These are phyloP conservation scores for Lachnellula occidentalis DNA, from an alignment of 2,329 filamentous ascomycete species.

Conservation along the genomic window DNA sequence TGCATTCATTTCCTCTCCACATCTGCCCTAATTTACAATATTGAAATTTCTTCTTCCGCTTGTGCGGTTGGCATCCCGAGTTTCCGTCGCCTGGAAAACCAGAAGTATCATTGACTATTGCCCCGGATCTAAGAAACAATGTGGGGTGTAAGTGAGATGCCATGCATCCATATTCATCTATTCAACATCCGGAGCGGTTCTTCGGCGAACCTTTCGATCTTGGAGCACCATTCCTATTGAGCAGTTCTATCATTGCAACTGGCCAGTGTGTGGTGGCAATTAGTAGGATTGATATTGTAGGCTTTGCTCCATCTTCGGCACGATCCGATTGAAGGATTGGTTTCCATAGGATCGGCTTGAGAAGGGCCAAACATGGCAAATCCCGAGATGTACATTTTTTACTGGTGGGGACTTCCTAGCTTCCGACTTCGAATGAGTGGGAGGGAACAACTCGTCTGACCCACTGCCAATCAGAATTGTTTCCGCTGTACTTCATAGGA, in stretches of 20 bases:
- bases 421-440: background rate
- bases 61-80: constrained; percentile 4
- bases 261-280: background rate
- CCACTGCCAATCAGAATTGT: background rate
- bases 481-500: background rate
- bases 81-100: background rate
- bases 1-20: background rate
- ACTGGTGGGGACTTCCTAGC: background rate
- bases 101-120: background rate
- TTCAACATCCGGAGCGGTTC: background rate
- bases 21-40: constrained; percentile 1
- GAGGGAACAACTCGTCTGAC: background rate
- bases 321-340: background rate
- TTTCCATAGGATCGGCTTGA: background rate
- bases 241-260: background rate
- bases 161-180: constrained; percentile 6
- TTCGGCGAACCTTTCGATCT: background rate
- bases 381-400: background rate
- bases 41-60: background rate
- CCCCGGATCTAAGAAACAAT: constrained; percentile 11
- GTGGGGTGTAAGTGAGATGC: background rate
- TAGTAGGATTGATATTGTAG: background rate
- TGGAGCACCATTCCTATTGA: constrained; percentile 3
- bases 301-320: background rate
- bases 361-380: background rate